Evolutionary conservation across 768 basidiomycete species (phyloP).

Genomic region (Leccinum uliginosum): DNA sequence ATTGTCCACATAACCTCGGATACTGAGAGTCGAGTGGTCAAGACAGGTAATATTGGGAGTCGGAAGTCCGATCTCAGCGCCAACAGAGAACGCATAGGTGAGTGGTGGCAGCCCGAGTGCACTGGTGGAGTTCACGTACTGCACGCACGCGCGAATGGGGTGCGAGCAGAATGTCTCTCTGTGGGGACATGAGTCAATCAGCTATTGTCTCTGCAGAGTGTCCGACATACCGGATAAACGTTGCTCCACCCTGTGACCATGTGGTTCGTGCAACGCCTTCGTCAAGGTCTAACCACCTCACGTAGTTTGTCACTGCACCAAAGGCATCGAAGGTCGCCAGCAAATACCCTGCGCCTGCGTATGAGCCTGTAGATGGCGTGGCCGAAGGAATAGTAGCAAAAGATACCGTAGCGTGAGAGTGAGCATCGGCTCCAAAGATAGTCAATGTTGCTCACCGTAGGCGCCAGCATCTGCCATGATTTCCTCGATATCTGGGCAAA

Average conservation of each 20-base stretch:
- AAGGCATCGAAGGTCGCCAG: constrained; percentile 44
- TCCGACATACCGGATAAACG: constrained; percentile 44
- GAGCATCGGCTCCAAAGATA: not conserved
- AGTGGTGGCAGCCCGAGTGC: constrained; percentile 34
- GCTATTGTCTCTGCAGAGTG: not conserved
- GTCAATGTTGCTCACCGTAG: constrained; percentile 44
- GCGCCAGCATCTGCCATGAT: constrained; percentile 52
- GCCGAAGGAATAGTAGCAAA: not conserved
- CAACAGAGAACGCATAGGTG: constrained; percentile 44
- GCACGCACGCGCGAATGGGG: constrained; percentile 56
- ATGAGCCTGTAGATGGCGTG: constrained; percentile 52
- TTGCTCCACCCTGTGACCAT: constrained; percentile 52
- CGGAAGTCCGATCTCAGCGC: constrained; percentile 45
- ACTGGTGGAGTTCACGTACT: constrained; percentile 43
- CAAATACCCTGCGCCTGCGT: constrained; percentile 60
- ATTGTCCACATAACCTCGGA: constrained; percentile 44
- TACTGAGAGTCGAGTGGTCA: constrained; percentile 48
- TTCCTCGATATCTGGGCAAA: constrained; percentile 45
- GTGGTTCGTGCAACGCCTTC: constrained; percentile 50
- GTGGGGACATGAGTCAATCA: constrained; percentile 2
- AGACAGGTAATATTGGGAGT: constrained; percentile 59
- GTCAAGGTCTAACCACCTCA: constrained; percentile 69
- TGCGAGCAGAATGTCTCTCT: constrained; percentile 66
- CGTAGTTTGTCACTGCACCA: constrained; percentile 39
- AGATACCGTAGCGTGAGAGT: not conserved